Conservation (phyloP, 257 asterid genomes). For the Lycium barbarum region DNA sequence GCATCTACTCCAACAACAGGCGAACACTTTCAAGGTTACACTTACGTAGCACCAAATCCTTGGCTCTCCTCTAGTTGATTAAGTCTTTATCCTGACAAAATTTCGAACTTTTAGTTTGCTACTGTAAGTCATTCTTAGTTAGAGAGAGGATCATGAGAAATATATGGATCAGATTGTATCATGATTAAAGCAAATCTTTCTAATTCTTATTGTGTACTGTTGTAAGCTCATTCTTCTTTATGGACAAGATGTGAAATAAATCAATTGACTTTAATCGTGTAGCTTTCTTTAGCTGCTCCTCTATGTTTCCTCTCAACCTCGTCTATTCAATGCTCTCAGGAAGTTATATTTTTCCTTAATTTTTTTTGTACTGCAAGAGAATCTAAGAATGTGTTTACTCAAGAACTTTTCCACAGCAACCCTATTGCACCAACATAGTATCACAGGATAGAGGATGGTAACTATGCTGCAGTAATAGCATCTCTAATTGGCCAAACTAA, state of each 20-base stretch:
- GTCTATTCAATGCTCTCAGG: not conserved
- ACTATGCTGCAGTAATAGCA: not conserved
- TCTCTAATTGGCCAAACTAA: not conserved
- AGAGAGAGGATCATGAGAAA: conserved; percentile 18
- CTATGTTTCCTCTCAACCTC: not conserved
- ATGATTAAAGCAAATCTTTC: not conserved
- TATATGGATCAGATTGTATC: conserved; percentile 24
- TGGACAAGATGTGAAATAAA: conserved; percentile 23
- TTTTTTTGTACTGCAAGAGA: not conserved
- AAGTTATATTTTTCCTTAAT: not conserved
- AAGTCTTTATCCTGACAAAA: not conserved
- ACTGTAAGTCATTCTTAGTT: conserved; percentile 12
- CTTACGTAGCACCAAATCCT: conserved; percentile 80
- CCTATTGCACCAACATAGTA: not conserved
- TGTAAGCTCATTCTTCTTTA: conserved; percentile 7
- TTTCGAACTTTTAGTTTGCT: not conserved
- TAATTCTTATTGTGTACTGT: not conserved
- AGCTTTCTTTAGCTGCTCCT: not conserved
- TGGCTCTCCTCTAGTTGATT: conserved; percentile 68
- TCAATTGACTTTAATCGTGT: not conserved
- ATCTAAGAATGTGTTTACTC: conserved; percentile 7
- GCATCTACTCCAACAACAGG: conserved; percentile 88
- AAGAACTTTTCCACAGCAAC: not conserved
- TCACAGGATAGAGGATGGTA: not conserved
- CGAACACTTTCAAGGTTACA: conserved; percentile 89